Evolutionary conservation across 495 filamentous ascomycete species (phyloP), one percentile per base, ranked within the genome.

Genomic region (Penicillium steckii): DNA sequence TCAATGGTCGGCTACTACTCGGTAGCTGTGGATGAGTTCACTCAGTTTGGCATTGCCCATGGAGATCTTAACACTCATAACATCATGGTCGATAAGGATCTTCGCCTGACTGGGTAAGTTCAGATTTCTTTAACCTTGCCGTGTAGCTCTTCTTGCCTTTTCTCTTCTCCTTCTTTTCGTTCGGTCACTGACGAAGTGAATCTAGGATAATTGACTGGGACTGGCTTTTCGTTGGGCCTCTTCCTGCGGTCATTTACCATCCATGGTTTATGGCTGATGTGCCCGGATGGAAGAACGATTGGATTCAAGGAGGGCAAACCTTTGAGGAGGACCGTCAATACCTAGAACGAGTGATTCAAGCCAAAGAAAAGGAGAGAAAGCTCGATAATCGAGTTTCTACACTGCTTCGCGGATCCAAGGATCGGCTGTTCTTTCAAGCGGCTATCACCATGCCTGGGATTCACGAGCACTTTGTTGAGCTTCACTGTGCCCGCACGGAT

Each of bases 401-500:
- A 1, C 19, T 44, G n/a, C 42, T 44, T 9, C 25, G n/a, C 24
- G 25, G 42, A 17, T 44, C 42, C 15, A 25, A 29, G 3, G 42
- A 44, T 17, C 22, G 42, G 8, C 8, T 44, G 15, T 44, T 44
- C 25, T 44, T 29, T 24, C 42, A 25, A 24, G 8, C 25, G 22
- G 22, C 23, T n/a, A 29, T 44, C 13, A n/a, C 22, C 9, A 25
- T 44, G 22, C 22, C 6, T 26, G 42, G 42, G n/a, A 29, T 44
- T 8, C 42, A 44, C 15, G 42, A 44, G 42, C 42, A 44, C 13
- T 46, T 42, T 42, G 27, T 44, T 19, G 23, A 29, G 42, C 13
- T 4, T 55, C 56, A 40, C 61, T 60, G 38, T 62, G 62, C 32
- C 40, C 42, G 42, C 18, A 44, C 42, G 4, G 42, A 44, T 26